These are phyloP conservation scores for Euphorbia celastroides DNA, from an alignment of 441 rosid genomes.

Conservation along the genomic window DNA sequence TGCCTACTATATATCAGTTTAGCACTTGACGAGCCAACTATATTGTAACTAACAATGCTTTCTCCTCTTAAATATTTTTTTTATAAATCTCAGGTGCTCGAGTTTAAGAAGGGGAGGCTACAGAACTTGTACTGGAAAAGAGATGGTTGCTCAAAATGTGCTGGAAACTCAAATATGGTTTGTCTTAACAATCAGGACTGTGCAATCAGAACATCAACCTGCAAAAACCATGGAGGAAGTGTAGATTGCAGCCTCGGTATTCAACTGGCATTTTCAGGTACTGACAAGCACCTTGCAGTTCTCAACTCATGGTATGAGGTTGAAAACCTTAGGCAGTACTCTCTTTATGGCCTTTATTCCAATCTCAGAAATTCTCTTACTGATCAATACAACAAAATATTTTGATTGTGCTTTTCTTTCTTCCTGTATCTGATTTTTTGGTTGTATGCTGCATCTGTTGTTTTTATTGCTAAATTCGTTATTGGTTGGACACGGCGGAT, in stretches of 20 bases:
- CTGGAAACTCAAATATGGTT: slow-evolving; percentile 44
- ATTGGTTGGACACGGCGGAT: not conserved
- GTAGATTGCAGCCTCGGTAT: slow-evolving; percentile 95
- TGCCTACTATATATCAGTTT: not conserved
- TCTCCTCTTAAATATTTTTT: not conserved
- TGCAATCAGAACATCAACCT: slow-evolving; percentile 58
- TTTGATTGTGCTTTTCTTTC: slow-evolving; percentile 34
- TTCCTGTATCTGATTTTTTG: slow-evolving; percentile 17
- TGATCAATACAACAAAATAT: slow-evolving; percentile 53
- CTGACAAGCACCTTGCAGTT: slow-evolving; percentile 76
- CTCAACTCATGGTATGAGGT: slow-evolving; percentile 97
- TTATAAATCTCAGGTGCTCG: slow-evolving; percentile 58
- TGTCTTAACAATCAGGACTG: slow-evolving; percentile 83
- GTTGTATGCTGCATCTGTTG: slow-evolving; percentile 10
- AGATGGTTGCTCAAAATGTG: slow-evolving; percentile 77
- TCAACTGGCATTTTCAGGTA: slow-evolving; percentile 92
- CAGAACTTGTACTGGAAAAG: slow-evolving; percentile 89
- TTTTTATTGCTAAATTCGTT: slow-evolving; percentile 4
- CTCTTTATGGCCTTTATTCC: slow-evolving; percentile 76
- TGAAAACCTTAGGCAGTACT: slow-evolving; percentile 79
- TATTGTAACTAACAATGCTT: slow-evolving; percentile 12
- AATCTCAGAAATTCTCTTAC: slow-evolving; percentile 71
- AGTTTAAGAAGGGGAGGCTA: slow-evolving; percentile 84
- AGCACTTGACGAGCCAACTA: not conserved
- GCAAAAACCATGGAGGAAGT: slow-evolving; percentile 62